Evolutionary conservation across 2,329 filamentous ascomycete genomes (phyloP).

Genomic region (Neonectria hederae): DNA sequence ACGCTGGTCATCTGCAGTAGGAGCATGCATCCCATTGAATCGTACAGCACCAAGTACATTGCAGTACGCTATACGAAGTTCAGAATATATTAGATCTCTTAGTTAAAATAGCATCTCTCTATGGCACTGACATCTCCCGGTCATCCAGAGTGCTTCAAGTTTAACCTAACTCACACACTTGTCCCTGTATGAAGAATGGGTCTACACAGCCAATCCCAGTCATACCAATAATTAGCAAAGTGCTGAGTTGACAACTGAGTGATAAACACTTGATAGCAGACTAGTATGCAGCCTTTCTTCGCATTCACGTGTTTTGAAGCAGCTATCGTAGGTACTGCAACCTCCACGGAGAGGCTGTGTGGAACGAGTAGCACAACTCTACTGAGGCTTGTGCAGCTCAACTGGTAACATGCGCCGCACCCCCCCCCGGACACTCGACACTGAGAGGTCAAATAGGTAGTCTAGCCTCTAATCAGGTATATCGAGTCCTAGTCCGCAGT

Average conservation of each 20-base stretch:
- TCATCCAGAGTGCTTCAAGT: background rate
- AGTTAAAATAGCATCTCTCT: background rate
- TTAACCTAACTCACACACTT: too few relatives aligned
- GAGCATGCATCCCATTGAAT: background rate
- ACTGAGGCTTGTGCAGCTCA: slow-evolving; percentile 4
- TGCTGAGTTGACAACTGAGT: too few relatives aligned
- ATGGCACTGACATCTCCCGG: background rate
- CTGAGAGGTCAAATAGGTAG: background rate
- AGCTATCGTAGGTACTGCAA: too few relatives aligned
- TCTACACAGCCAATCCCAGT: background rate
- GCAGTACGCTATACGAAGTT: background rate
- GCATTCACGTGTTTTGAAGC: background rate
- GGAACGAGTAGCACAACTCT: background rate
- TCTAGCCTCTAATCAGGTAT: too few relatives aligned
- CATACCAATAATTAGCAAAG: too few relatives aligned
- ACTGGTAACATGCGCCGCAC: slow-evolving; percentile 3
- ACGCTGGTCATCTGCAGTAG: background rate
- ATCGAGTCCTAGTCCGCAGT: too few relatives aligned
- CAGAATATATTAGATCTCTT: background rate
- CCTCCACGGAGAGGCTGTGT: background rate
- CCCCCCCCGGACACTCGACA: background rate
- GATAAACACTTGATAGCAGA: background rate
- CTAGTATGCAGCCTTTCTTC: background rate
- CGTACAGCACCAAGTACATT: background rate
- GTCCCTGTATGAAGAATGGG: background rate